phyloP scores from a whole-genome alignment of 257 asterid species.

The Misopates orontium region DNA sequence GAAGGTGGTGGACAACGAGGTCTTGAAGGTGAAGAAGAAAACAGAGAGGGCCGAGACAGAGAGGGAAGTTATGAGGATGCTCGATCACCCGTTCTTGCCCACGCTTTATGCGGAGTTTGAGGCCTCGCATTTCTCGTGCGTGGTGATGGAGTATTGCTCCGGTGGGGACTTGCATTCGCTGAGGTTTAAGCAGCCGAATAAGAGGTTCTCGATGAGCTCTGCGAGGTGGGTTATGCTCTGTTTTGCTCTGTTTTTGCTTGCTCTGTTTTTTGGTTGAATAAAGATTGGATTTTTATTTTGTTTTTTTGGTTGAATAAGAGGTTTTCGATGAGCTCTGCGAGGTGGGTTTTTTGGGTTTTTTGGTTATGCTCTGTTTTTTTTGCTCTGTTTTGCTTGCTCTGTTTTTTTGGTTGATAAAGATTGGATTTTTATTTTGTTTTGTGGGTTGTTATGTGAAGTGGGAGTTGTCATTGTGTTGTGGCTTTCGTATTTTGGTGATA shows the following conservation, averaged over 20 bases:
- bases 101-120: slow-evolving; percentile 73
- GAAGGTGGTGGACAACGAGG: slow-evolving; percentile 83
- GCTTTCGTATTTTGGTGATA: slow-evolving; percentile 13
- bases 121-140: slow-evolving; percentile 72
- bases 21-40: slow-evolving; percentile 70
- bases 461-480: slow-evolving; percentile 33
- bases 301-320: slow-evolving; percentile 43
- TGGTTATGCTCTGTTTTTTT: no score
- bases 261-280: no score
- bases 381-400: no score
- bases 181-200: slow-evolving; percentile 66
- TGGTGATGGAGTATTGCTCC: slow-evolving; percentile 81
- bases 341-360: no score
- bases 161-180: slow-evolving; percentile 92
- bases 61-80: slow-evolving; percentile 63
- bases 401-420: no score
- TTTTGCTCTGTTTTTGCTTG: no score
- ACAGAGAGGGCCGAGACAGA: slow-evolving; percentile 80
- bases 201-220: slow-evolving; percentile 67
- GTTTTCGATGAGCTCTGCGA: slow-evolving; percentile 67
- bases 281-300: not conserved
- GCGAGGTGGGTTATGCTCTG: no score
- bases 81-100: slow-evolving; percentile 86
- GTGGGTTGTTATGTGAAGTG: slow-evolving; percentile 6
- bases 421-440: not conserved